Percentiles rank a stretch among this genome's conserved stretches.
Conservation (phyloP, 148 eudicot genomes). For the Dysphania ambrosioides region DNA sequence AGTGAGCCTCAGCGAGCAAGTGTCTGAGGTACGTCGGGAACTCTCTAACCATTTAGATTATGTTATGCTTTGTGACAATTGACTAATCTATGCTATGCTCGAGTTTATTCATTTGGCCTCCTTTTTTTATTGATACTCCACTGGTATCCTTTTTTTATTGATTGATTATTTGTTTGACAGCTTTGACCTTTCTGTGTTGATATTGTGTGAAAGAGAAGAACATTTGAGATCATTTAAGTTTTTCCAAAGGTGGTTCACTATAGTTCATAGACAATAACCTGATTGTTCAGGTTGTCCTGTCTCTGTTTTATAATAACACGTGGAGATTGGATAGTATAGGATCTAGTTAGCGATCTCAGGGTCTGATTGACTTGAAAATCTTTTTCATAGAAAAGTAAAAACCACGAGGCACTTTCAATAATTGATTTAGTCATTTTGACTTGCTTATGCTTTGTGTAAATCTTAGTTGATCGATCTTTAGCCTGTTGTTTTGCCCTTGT, state of each 20-base stretch:
- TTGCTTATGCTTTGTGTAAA: neutral
- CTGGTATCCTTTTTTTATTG: neutral
- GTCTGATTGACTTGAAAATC: neutral
- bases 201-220: neutral
- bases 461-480: neutral
- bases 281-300: neutral
- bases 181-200: neutral
- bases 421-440: neutral
- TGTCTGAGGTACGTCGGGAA: conserved; percentile 34
- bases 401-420: neutral
- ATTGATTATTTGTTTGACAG: neutral
- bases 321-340: neutral
- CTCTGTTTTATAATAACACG: neutral
- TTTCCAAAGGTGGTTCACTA: neutral
- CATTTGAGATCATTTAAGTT: neutral
- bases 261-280: neutral
- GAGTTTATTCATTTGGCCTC: neutral
- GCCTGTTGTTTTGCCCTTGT: neutral
- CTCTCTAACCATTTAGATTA: neutral
- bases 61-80: conserved; percentile 1
- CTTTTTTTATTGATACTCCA: neutral
- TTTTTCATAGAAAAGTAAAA: too few species aligned
- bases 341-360: neutral
- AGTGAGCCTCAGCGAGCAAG: conserved; percentile 22
- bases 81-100: neutral